Evolutionary conservation across 2,329 filamentous ascomycete species (phyloP).

Genomic region (Cercospora brassicicola): DNA sequence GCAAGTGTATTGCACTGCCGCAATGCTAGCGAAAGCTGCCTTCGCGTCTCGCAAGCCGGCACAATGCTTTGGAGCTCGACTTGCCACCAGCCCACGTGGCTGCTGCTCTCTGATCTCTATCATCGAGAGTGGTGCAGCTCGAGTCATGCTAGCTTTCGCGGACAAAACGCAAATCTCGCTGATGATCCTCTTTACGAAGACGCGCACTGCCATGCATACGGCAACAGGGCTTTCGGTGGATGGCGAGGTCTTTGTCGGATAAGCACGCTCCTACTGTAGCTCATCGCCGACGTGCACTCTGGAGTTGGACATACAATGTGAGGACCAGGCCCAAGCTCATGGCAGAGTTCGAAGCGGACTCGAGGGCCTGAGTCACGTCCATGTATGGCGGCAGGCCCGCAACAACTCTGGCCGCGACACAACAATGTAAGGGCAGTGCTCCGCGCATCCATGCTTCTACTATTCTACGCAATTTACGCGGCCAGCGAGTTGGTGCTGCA

Average conservation of each 20-base stretch:
- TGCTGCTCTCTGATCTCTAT: background rate
- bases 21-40: background rate
- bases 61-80: background rate
- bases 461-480: background rate
- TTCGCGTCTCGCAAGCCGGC: background rate
- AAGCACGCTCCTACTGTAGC: background rate
- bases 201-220: background rate
- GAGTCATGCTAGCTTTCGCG: background rate
- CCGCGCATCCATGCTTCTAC: background rate
- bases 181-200: background rate
- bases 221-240: background rate
- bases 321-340: background rate
- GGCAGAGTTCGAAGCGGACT: background rate
- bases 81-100: background rate
- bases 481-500: background rate
- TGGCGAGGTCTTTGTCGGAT: background rate
- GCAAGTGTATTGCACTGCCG: background rate
- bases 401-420: background rate
- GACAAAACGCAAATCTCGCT: background rate
- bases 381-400: background rate
- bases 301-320: background rate
- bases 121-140: background rate
- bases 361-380: conserved; percentile 4
- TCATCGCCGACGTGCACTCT: background rate
- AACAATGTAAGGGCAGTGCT: background rate